Evolutionary conservation across 768 basidiomycete genomes (phyloP).

Genomic region (Pleurotus tuber-regium): DNA sequence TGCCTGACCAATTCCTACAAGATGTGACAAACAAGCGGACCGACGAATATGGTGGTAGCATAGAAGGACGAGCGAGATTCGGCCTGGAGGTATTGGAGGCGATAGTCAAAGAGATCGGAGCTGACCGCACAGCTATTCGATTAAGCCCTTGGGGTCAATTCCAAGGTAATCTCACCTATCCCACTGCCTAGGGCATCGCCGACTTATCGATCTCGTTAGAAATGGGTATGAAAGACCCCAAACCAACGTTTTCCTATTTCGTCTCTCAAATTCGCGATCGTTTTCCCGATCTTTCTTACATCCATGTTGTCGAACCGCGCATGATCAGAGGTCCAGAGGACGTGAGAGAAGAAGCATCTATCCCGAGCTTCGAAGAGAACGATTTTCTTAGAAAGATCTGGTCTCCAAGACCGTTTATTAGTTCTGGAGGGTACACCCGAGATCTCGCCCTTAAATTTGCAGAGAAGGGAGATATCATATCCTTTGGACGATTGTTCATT

Average conservation of each 20-base stretch:
- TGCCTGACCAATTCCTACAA: constrained; percentile 64
- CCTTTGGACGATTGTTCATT: constrained; percentile 29
- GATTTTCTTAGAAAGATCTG: constrained; percentile 47
- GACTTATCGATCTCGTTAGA: too few relatives aligned
- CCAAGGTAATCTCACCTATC: too few relatives aligned
- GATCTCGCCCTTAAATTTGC: constrained; percentile 35
- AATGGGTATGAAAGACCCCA: constrained; percentile 54
- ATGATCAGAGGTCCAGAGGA: constrained; percentile 14
- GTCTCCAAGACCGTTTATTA: constrained; percentile 37
- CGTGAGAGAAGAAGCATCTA: constrained; percentile 16
- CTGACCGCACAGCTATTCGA: constrained; percentile 51
- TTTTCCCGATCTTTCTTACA: constrained; percentile 47
- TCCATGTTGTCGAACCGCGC: constrained; percentile 47
- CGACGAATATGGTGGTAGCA: constrained; percentile 67
- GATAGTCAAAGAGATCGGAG: constrained; percentile 49
- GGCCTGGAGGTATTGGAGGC: constrained; percentile 52
- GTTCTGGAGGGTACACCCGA: constrained; percentile 42
- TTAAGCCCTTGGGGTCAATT: constrained; percentile 51
- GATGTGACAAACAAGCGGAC: constrained; percentile 53
- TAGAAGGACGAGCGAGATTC: constrained; percentile 61
- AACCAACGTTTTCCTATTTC: constrained; percentile 53
- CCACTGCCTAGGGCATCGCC: too few relatives aligned
- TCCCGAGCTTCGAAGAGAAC: constrained; percentile 19
- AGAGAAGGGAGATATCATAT: constrained; percentile 30
- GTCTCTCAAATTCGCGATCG: constrained; percentile 33